A percentile compares a stretch with the other conserved stretches of the same genome.
These are phyloP conservation scores for Aspergillus sp. DNA, from an alignment of 2,329 filamentous ascomycete genomes.

Conservation along the genomic window DNA sequence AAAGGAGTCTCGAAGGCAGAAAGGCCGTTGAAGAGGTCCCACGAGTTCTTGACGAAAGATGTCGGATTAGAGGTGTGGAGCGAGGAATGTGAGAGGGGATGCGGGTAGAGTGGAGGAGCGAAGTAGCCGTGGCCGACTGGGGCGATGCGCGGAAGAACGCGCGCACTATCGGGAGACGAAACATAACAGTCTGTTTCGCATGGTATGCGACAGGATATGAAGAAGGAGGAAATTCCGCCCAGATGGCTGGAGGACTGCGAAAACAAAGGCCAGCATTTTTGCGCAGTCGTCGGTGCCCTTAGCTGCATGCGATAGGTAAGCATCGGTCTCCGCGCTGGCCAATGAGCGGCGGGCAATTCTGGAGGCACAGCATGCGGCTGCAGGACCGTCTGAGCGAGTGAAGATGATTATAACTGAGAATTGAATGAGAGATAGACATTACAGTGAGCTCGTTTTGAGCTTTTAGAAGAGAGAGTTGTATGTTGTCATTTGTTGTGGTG, in stretches of 20 bases:
- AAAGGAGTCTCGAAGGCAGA: background rate
- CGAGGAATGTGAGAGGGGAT: too few relatives aligned
- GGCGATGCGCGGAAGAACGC: constrained; percentile 4
- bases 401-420: too few relatives aligned
- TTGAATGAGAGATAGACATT: too few relatives aligned
- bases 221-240: background rate
- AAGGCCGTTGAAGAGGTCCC: background rate
- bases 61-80: background rate
- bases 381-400: background rate
- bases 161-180: constrained; percentile 17
- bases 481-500: too few relatives aligned
- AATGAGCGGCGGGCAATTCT: background rate
- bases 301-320: background rate
- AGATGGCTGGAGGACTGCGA: background rate
- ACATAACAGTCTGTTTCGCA: constrained; percentile 17
- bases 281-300: background rate
- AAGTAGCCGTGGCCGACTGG: background rate
- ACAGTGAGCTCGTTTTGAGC: too few relatives aligned
- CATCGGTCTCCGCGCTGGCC: background rate
- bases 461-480: too few relatives aligned
- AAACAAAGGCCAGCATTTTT: background rate
- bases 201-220: constrained; percentile 1
- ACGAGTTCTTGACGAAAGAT: constrained; percentile 1
- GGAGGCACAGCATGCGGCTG: background rate
- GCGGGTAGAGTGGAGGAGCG: background rate